Evolutionary conservation across 2,329 filamentous ascomycete genomes (phyloP).

Genomic region (Metarhizium humberi): DNA sequence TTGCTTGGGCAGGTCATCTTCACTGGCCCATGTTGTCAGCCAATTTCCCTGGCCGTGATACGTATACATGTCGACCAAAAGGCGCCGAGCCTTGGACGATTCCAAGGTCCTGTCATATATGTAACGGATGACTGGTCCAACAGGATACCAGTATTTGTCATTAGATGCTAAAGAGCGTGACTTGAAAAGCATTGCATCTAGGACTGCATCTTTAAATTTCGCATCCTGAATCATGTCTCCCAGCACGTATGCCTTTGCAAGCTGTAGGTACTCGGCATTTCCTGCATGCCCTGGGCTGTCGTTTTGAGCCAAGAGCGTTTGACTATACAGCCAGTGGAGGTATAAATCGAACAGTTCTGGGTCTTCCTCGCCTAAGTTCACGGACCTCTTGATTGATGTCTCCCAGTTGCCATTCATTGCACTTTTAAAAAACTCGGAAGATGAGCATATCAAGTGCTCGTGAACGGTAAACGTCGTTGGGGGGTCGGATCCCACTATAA

Average conservation of each 20-base stretch:
- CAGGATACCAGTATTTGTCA: neutral
- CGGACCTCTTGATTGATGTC: no score
- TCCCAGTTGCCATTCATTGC: no score
- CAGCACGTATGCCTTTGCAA: conserved; percentile 6
- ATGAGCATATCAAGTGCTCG: no score
- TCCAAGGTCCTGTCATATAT: conserved; percentile 4
- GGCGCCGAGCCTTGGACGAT: neutral
- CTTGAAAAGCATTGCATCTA: conserved; percentile 5
- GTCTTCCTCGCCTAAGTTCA: no score
- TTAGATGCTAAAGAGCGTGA: neutral
- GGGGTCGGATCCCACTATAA: no score
- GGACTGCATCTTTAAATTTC: conserved; percentile 4
- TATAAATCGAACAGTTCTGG: no score
- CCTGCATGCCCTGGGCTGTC: neutral
- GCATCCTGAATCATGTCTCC: conserved; percentile 6
- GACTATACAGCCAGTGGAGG: no score
- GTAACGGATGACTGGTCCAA: neutral
- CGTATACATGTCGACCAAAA: conserved; percentile 1
- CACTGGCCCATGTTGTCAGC: neutral
- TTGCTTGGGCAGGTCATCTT: neutral
- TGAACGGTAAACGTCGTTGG: no score
- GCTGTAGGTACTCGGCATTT: conserved; percentile 2
- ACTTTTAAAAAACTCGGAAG: no score
- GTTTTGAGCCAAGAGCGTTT: neutral
- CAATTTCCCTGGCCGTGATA: neutral